Percentiles rank a stretch among this genome's conserved stretches.
Conservation (phyloP, 2,329 filamentous ascomycete species). For the Fusarium annulatum region DNA sequence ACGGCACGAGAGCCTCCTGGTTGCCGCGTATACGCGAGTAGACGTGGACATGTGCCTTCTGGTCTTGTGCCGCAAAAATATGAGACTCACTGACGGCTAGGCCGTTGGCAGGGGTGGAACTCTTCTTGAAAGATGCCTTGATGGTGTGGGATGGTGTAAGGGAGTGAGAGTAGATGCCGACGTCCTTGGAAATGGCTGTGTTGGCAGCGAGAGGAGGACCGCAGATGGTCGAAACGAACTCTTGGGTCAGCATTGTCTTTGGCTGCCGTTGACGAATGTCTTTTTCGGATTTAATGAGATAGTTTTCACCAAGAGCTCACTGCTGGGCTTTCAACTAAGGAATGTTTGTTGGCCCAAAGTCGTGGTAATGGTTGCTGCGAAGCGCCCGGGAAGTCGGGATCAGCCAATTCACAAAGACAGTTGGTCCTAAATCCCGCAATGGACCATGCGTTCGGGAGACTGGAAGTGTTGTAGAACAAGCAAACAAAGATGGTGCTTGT, state of each 20-base stretch:
- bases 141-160: conserved; percentile 81
- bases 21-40: conserved; percentile 86
- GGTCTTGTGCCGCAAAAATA: conserved; percentile 89
- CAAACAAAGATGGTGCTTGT: conserved; percentile 16
- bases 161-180: conserved; percentile 87
- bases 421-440: conserved; percentile 8
- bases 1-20: conserved; percentile 88
- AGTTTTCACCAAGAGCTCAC: not conserved
- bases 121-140: conserved; percentile 89
- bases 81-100: conserved; percentile 84
- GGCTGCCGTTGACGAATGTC: not conserved
- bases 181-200: conserved; percentile 77
- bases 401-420: conserved; percentile 1
- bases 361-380: not conserved
- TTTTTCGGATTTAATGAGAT: not conserved
- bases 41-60: conserved; percentile 92
- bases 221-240: conserved; percentile 68
- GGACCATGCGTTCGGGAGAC: conserved; percentile 8
- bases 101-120: conserved; percentile 80
- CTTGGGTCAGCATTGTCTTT: conserved; percentile 66
- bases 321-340: conserved; percentile 10
- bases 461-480: conserved; percentile 21
- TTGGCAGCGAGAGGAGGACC: conserved; percentile 70
- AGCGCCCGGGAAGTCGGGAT: conserved; percentile 8
- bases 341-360: conserved; percentile 27